Base-by-base conservation (phyloP, 176 grass and related monocot species). In the Oryza rufipogon region DNA sequence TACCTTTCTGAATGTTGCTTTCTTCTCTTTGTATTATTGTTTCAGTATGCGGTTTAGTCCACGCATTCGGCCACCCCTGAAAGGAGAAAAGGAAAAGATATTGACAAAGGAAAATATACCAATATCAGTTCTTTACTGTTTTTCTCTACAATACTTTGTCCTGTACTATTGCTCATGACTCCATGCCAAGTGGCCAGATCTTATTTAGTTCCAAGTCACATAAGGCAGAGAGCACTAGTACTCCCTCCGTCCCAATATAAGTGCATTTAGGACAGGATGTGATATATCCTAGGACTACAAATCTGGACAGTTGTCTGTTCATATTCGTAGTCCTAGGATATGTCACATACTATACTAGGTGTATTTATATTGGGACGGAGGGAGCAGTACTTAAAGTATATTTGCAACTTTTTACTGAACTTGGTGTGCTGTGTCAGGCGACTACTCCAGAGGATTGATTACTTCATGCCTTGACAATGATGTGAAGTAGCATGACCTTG, bases 1-100 rank as follows among this genome's bases (percentile, higher is more conserved):
- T 78, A 28, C 15, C 38, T 78, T 61, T 78, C 64, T 70, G 48
- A 9, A 47, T 69, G 66, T 36, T 33, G 47, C 36, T 76, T 84
- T 75, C 72, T 26, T 19, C 64, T 39, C 70, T 13, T 46, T 46
- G 36, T 42, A 6, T n/a, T 42, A 6, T n/a, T 19, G 19, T 10
- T 63, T 63, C 58, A 23, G 58, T 22, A 63, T 58, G 19, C 8
- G 6, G n/a, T 23, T 20, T 41, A 41, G 39, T 63, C 19, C 5
- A 3, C 5, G 66, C 30, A 68, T 28, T 14, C 32, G 66, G 13
- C 12, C 14, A 11, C 3, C 68, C 9, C 68, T 71, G 68, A 4
- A 71, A 70, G 17, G 38, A 11, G n/a, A 11, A 22, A 71, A 44
- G 0, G 1, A 41, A 41, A 41, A 39, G 19, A 70, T 41, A 20